Conservation (phyloP, 805 yeast genomes). For the Ogataea neopini region DNA sequence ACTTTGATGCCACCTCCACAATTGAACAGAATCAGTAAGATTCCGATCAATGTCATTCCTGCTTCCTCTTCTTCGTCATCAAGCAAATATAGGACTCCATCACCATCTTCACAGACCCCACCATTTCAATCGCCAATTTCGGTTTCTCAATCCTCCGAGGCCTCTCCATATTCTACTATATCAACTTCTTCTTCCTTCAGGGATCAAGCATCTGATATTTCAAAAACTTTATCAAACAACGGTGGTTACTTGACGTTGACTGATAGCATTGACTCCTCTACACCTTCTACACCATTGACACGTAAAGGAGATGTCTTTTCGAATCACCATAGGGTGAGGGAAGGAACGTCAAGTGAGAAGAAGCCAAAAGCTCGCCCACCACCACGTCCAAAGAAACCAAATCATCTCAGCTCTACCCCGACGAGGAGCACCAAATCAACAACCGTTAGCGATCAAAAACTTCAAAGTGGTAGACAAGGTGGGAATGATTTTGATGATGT, state of each 20-base stretch:
- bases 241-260: conserved; percentile 14
- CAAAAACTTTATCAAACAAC: conserved; percentile 9
- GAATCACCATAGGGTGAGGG: not conserved
- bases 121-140: conserved; percentile 19
- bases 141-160: conserved; percentile 9
- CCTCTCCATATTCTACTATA: conserved; percentile 14
- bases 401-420: conserved; percentile 44
- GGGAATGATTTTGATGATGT: conserved; percentile 40
- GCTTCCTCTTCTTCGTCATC: conserved; percentile 16
- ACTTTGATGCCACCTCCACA: conserved; percentile 22
- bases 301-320: conserved; percentile 3
- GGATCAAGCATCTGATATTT: conserved; percentile 7
- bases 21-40: conserved; percentile 21
- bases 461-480: conserved; percentile 9
- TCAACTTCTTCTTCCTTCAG: conserved; percentile 13
- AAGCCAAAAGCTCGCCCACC: conserved; percentile 43
- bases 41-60: conserved; percentile 19
- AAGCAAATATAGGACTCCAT: conserved; percentile 13
- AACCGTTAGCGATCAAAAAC: conserved; percentile 8
- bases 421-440: not conserved
- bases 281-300: conserved; percentile 11
- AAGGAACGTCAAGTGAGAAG: conserved; percentile 8
- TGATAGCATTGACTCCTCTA: conserved; percentile 13
- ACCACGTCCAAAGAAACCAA: conserved; percentile 67
- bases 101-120: conserved; percentile 27